Evolutionary conservation across 2,329 filamentous ascomycete genomes (phyloP).

Genomic region (Aspergillus sp.): DNA sequence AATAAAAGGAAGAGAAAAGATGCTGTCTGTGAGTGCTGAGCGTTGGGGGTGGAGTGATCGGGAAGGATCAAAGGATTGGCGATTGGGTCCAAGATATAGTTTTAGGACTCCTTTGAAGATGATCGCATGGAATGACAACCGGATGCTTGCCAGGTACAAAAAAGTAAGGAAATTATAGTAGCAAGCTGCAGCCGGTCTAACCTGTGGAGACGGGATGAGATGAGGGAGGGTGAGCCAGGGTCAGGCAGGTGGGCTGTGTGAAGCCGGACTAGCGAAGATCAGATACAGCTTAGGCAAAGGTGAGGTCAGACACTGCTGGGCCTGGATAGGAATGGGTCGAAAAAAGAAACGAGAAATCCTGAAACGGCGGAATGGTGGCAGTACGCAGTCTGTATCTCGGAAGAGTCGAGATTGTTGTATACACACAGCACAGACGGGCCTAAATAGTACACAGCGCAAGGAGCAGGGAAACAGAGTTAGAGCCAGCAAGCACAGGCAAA

Average conservation of each 20-base stretch:
- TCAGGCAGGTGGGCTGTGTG: constrained; percentile 22
- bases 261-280: constrained; percentile 12
- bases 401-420: background rate
- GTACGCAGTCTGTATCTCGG: background rate
- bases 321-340: background rate
- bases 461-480: too few species aligned
- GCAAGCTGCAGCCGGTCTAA: constrained; percentile 10
- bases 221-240: constrained; percentile 8
- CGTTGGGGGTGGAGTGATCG: constrained; percentile 22
- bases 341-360: constrained; percentile 3
- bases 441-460: background rate
- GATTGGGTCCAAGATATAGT: constrained; percentile 22
- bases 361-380: constrained; percentile 15
- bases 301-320: background rate
- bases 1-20: constrained; percentile 11
- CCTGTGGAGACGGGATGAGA: constrained; percentile 16
- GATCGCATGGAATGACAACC: constrained; percentile 23
- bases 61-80: constrained; percentile 19
- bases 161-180: background rate
- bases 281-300: constrained; percentile 10
- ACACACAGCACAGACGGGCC: background rate
- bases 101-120: constrained; percentile 19
- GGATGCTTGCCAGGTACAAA: constrained; percentile 15
- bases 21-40: constrained; percentile 9
- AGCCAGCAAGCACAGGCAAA: too few species aligned